phyloP scores from a whole-genome alignment of 352 stramenopile species.

The Phytophthora aleatoria region DNA sequence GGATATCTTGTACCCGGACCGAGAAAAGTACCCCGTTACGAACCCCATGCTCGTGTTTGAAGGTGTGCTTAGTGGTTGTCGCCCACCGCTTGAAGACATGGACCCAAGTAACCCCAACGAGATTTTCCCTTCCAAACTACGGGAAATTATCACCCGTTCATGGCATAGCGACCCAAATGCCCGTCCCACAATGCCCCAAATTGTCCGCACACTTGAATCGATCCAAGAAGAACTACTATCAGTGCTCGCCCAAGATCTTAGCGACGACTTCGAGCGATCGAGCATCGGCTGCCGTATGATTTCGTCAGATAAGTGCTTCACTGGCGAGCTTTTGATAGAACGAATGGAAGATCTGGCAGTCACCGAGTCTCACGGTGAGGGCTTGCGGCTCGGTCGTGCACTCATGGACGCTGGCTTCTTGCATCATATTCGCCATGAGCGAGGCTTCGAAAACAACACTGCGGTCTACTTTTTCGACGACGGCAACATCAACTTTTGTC shows the following conservation, averaged over 20 bases:
- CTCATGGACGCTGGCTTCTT: conserved; percentile 69
- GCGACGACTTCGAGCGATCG: conserved; percentile 42
- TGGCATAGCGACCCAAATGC: conserved; percentile 60
- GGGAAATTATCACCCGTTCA: conserved; percentile 55
- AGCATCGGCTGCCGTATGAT: conserved; percentile 15
- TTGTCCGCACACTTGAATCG: conserved; percentile 54
- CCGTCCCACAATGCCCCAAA: conserved; percentile 49
- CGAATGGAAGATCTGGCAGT: conserved; percentile 44
- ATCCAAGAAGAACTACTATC: conserved; percentile 70
- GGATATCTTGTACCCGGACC: conserved; percentile 66
- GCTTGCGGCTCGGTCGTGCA: conserved; percentile 51
- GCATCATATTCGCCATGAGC: conserved; percentile 52
- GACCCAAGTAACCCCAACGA: conserved; percentile 13
- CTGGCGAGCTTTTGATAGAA: conserved; percentile 34
- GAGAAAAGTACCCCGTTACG: conserved; percentile 49
- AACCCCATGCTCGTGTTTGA: conserved; percentile 61
- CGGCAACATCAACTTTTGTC: conserved; percentile 44
- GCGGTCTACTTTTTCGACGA: conserved; percentile 63
- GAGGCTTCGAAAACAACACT: conserved; percentile 38
- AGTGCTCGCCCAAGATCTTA: conserved; percentile 50
- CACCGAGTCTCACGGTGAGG: conserved; percentile 32
- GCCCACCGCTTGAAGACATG: conserved; percentile 44
- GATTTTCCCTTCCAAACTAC: conserved; percentile 43
- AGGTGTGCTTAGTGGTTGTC: conserved; percentile 47
- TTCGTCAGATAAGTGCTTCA: conserved; percentile 38